Conservation (phyloP, 1,139 yeast species). For the Nadsonia starkeyi-henricii region DNA sequence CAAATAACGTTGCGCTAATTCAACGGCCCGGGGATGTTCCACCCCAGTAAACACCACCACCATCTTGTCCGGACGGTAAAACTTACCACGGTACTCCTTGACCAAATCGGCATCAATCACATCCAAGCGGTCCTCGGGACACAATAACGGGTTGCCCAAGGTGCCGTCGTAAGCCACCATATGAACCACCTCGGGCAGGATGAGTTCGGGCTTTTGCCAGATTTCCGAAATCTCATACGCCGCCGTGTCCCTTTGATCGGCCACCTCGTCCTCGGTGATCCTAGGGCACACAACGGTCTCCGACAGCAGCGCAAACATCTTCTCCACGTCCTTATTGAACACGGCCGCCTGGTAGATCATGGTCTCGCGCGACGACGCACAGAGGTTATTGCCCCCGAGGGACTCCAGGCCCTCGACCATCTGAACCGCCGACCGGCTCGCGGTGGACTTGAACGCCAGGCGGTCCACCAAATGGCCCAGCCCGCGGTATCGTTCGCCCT, state of each 20-base stretch:
- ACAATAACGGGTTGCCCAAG: constrained; percentile 72
- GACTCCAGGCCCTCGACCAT: constrained; percentile 67
- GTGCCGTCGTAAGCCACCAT: constrained; percentile 69
- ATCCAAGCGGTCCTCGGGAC: constrained; percentile 59
- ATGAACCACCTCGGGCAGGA: constrained; percentile 79
- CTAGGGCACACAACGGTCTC: constrained; percentile 67
- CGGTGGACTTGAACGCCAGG: constrained; percentile 72
- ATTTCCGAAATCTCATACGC: constrained; percentile 74
- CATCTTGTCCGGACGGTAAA: constrained; percentile 68
- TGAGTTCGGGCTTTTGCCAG: constrained; percentile 70
- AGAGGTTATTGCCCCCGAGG: constrained; percentile 89
- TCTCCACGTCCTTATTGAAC: constrained; percentile 72
- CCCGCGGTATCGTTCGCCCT: constrained; percentile 42
- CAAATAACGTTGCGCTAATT: constrained; percentile 46
- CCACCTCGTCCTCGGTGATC: constrained; percentile 54
- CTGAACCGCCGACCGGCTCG: constrained; percentile 42
- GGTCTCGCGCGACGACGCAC: constrained; percentile 84
- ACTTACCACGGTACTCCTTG: constrained; percentile 45
- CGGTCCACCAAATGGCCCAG: constrained; percentile 76
- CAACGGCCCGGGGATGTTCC: constrained; percentile 53
- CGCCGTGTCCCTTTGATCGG: constrained; percentile 62
- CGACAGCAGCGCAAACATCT: constrained; percentile 66
- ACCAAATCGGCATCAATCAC: constrained; percentile 40
- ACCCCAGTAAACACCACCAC: constrained; percentile 88
- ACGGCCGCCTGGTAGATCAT: constrained; percentile 91